phyloP scores from a whole-genome alignment of 768 basidiomycete genomes.

The Mycena vitilis region DNA sequence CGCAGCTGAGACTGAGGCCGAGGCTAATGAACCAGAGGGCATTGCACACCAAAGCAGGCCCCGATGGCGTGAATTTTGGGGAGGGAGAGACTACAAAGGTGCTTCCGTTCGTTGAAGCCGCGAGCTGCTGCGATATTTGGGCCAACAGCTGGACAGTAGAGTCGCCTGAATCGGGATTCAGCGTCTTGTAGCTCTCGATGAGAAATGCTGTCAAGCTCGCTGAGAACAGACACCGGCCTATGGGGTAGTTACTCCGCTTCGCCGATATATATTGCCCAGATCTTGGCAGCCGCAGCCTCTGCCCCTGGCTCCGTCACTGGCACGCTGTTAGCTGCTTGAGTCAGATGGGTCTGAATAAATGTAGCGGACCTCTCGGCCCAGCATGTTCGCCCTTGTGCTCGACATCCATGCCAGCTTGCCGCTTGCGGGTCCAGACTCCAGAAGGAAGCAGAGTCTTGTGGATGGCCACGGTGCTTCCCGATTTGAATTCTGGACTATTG shows the following conservation, averaged over 20 bases:
- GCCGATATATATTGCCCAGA: neutral
- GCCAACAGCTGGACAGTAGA: constrained; percentile 1
- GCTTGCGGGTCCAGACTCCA: too few relatives aligned
- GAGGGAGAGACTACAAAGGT: neutral
- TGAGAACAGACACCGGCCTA: neutral
- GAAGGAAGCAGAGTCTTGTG: too few relatives aligned
- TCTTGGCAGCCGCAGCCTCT: neutral
- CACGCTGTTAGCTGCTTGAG: too few relatives aligned
- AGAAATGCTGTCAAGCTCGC: constrained; percentile 2
- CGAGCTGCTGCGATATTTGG: neutral
- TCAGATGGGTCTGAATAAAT: too few relatives aligned
- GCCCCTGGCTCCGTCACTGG: neutral
- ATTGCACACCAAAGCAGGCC: neutral
- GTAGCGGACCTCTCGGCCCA: too few relatives aligned
- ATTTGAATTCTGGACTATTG: too few relatives aligned
- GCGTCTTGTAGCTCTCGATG: constrained; percentile 5
- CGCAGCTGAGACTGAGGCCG: constrained; percentile 5
- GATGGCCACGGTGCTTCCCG: too few relatives aligned
- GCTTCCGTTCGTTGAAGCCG: neutral
- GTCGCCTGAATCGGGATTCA: neutral
- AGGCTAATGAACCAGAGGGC: constrained; percentile 2
- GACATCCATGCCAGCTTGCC: too few relatives aligned
- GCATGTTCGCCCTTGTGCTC: too few relatives aligned
- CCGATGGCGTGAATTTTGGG: neutral
- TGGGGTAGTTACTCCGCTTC: too few relatives aligned